Evolutionary conservation across 768 basidiomycete species (phyloP).

Genomic region (Gautieria morchelliformis): DNA sequence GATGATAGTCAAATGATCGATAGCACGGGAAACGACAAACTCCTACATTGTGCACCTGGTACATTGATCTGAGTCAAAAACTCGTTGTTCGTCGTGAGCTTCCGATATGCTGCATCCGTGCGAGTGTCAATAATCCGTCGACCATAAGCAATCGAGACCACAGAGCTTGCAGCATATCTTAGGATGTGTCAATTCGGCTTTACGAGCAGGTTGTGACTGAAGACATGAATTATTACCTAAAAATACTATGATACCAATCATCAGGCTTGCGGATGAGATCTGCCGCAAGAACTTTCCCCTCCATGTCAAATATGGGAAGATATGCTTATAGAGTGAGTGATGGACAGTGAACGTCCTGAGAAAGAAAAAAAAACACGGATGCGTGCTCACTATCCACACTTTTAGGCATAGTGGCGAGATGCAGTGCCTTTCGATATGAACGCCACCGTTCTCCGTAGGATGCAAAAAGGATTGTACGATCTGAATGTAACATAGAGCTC

Average conservation of each 20-base stretch:
- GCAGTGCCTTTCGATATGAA: slow-evolving; percentile 10
- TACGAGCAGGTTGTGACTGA: background rate
- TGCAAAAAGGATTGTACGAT: slow-evolving; percentile 9
- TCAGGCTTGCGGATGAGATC: slow-evolving; percentile 6
- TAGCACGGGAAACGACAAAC: background rate
- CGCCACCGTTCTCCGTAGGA: slow-evolving; percentile 11
- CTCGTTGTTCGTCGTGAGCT: slow-evolving; percentile 5
- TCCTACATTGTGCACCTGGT: slow-evolving; percentile 12
- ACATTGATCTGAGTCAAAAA: slow-evolving; percentile 11
- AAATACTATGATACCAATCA: slow-evolving; percentile 7
- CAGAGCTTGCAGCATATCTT: slow-evolving; percentile 11
- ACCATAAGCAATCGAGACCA: slow-evolving; percentile 10
- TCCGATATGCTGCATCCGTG: slow-evolving; percentile 10
- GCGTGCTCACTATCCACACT: slow-evolving; percentile 9
- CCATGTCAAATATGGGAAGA: slow-evolving; percentile 10
- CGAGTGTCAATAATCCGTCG: slow-evolving; percentile 7
- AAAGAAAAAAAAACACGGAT: background rate
- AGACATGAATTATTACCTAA: background rate
- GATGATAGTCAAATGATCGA: background rate
- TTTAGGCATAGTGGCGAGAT: slow-evolving; percentile 11
- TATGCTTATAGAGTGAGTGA: slow-evolving; percentile 1
- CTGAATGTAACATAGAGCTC: background rate
- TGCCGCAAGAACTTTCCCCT: slow-evolving; percentile 7
- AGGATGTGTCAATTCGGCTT: background rate
- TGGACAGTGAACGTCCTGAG: background rate